phyloP scores from a whole-genome alignment of 1,139 yeast species.

The Magnusiomyces sp. region DNA sequence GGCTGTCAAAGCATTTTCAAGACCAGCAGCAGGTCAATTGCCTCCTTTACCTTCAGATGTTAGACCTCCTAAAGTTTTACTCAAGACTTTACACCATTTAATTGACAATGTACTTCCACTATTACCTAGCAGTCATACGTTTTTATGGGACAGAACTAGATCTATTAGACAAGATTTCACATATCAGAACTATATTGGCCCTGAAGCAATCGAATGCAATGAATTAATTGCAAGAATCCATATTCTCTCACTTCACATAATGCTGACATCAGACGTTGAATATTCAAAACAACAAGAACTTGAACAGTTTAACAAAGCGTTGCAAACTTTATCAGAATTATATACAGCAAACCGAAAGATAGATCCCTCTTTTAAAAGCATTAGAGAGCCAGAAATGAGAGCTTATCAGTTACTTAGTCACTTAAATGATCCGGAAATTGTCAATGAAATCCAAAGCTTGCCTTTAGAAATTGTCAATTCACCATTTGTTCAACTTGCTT shows the following conservation, averaged over 20 bases:
- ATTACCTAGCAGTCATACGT: slow-evolving; percentile 80
- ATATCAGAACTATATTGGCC: slow-evolving; percentile 87
- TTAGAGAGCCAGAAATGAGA: slow-evolving; percentile 89
- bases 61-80: slow-evolving; percentile 75
- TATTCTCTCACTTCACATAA: slow-evolving; percentile 67
- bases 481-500: slow-evolving; percentile 58
- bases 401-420: slow-evolving; percentile 80
- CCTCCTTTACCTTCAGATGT: slow-evolving; percentile 98
- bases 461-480: slow-evolving; percentile 52
- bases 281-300: slow-evolving; percentile 92
- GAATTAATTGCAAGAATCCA: slow-evolving; percentile 90
- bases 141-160: slow-evolving; percentile 98
- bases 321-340: slow-evolving; percentile 82
- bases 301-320: slow-evolving; percentile 86
- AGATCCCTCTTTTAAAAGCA: slow-evolving; percentile 42
- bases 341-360: slow-evolving; percentile 70
- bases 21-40: slow-evolving; percentile 98
- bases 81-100: slow-evolving; percentile 58
- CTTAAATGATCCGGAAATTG: slow-evolving; percentile 76
- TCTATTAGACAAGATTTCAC: slow-evolving; percentile 96
- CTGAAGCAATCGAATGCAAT: slow-evolving; percentile 88
- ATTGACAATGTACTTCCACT: slow-evolving; percentile 53
- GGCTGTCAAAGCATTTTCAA: slow-evolving; percentile 87
- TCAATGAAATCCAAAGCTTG: slow-evolving; percentile 61
- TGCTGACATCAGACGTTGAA: slow-evolving; percentile 69